Evolutionary conservation across 257 asterid species (phyloP), one percentile per base, ranked within the genome.

Genomic region (Gardenia jasminoides): DNA sequence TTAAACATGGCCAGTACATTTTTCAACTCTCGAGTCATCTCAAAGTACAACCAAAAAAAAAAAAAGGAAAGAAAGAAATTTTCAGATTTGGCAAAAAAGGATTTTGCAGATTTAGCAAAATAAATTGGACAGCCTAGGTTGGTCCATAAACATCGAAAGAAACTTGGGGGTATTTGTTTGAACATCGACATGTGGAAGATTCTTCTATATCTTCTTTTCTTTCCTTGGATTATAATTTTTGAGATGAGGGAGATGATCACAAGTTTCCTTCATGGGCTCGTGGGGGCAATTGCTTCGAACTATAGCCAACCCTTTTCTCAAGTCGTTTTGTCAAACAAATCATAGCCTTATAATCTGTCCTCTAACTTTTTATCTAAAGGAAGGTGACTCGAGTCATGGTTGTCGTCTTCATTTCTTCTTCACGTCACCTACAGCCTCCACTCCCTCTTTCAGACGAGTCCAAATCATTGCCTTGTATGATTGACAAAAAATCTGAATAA

Each of bases 281-380:
- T 43, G 70, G 54, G 54, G 69, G 56, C 48, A 54, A 44, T 52
- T 74, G 67, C 78, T 58, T 75, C 48, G 10, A 6, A 58, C 12
- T 46, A 28, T 43, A 64, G 31, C 64, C 59, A 22, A 43, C 72
- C 64, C 24, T 6, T 78, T 68, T 16, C 11, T 47, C n/a, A 33
- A 43, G 69, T 78, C 22, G 30, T 70, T 48, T 72, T 28, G 30
- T 52, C 79, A 80, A 67, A 67, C 6, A 43, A 74, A 66, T 50
- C 83, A 47, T 76, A 41, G 62, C 75, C 54, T 74, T 66, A 52
- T 54, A 74, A 33, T 65, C 33, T 50, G 65, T 1, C 26, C 43
- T 61, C 66, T 43, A 52, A 33, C 79, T 74, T 80, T 67, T 80
- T 73, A 72, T 72, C 82, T n/a, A 13, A 43, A 79, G 65, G 33